These are phyloP conservation scores for Podaxis pistillaris DNA, from an alignment of 768 basidiomycete species.

Conservation along the genomic window DNA sequence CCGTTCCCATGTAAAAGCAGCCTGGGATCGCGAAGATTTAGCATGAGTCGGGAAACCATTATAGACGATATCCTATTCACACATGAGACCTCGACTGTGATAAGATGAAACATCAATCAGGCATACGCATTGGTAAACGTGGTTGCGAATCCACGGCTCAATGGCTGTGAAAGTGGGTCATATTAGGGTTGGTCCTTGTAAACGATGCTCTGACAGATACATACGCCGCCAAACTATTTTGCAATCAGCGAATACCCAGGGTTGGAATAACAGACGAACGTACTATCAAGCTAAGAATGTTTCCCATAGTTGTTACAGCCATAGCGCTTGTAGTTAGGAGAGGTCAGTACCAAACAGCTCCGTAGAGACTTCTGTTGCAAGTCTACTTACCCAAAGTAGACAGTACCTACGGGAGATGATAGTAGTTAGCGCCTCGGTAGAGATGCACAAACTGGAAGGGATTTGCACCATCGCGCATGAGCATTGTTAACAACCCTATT, in stretches of 20 bases:
- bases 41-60: conserved; percentile 22
- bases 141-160: conserved; percentile 21
- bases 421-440: neutral
- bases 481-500: conserved; percentile 27
- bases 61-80: conserved; percentile 19
- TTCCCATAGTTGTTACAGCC: conserved; percentile 8
- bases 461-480: conserved; percentile 37
- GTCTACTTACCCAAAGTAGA: conserved; percentile 38
- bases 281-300: conserved; percentile 19
- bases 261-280: neutral
- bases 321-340: neutral
- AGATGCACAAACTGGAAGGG: neutral
- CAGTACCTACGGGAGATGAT: conserved; percentile 25
- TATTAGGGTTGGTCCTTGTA: neutral
- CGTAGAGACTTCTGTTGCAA: neutral
- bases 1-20: neutral
- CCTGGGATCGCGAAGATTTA: conserved; percentile 26
- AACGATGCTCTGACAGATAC: neutral
- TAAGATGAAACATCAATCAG: neutral
- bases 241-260: neutral
- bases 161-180: conserved; percentile 16
- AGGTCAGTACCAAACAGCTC: conserved; percentile 8
- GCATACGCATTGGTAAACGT: conserved; percentile 28
- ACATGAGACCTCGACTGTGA: neutral
- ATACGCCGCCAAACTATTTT: conserved; percentile 2